Evolutionary conservation across 108 stramenopile genomes (phyloP).

Genomic region (Discostella pseudostelligera): DNA sequence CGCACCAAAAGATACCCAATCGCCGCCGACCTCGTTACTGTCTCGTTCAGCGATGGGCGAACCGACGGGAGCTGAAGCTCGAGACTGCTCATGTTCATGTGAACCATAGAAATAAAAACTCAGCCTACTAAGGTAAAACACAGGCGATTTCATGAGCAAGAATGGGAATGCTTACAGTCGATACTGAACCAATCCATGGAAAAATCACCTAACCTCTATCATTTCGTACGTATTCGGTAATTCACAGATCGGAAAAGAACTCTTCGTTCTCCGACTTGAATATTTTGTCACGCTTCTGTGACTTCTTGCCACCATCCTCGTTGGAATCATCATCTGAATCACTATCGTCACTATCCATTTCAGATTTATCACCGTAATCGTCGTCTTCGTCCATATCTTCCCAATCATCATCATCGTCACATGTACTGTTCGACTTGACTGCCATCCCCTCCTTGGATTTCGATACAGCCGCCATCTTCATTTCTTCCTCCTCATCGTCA

Average conservation of each 20-base stretch:
- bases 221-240: not conserved
- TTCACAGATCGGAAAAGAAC: conserved; percentile 85
- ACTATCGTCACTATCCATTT: conserved; percentile 43
- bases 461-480: conserved; percentile 5
- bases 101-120: too few species aligned
- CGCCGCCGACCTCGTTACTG: too few species aligned
- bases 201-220: too few species aligned
- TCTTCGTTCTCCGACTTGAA: conserved; percentile 82
- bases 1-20: too few species aligned
- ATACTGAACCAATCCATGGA: too few species aligned
- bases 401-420: conserved; percentile 77
- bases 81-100: too few species aligned
- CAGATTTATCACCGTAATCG: conserved; percentile 37
- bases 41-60: too few species aligned
- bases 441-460: conserved; percentile 4
- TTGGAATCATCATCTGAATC: conserved; percentile 44
- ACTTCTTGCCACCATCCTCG: conserved; percentile 33
- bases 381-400: conserved; percentile 74
- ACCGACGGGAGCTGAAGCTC: too few species aligned
- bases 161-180: too few species aligned
- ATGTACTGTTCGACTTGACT: not conserved
- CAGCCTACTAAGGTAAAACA: too few species aligned
- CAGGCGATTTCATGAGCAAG: too few species aligned
- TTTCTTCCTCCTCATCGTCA: conserved; percentile 33
- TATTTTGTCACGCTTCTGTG: conserved; percentile 32